Percentiles rank a stretch among this genome's conserved stretches.
Conservation (phyloP, 208 protist genomes). For the Leishmania guyanensis region DNA sequence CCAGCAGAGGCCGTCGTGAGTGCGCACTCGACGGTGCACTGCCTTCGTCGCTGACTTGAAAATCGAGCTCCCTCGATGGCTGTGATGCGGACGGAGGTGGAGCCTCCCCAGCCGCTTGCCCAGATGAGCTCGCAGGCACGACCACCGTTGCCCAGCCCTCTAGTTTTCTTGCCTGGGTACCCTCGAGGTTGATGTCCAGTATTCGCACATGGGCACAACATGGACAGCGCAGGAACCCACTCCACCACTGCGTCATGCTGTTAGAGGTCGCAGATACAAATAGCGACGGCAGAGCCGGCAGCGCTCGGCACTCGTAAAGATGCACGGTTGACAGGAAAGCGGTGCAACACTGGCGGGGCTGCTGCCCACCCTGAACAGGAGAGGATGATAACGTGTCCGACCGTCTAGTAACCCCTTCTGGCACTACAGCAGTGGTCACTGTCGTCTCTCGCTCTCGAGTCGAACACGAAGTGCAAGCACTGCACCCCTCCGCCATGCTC, state of each 20-base stretch:
- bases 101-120: background rate
- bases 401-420: background rate
- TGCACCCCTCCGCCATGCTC: background rate
- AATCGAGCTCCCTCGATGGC: background rate
- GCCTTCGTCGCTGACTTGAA: background rate
- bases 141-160: background rate
- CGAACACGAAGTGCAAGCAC: background rate
- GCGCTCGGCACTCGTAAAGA: constrained; percentile 10
- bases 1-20: background rate
- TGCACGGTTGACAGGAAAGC: constrained; percentile 12
- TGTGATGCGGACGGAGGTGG: background rate
- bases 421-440: background rate
- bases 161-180: background rate
- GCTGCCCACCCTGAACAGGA: background rate
- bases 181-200: constrained; percentile 17
- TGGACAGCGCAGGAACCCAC: background rate
- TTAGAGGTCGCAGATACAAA: background rate
- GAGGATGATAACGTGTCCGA: background rate
- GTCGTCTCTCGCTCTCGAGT: background rate
- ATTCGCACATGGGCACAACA: constrained; percentile 1
- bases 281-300: constrained; percentile 4
- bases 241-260: background rate
- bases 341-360: background rate
- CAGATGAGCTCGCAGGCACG: background rate
- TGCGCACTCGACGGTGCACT: background rate